Evolutionary conservation across 202 grass and related monocot genomes (phyloP), one percentile per base, ranked within the genome.

Genomic region (Panicum virgatum): DNA sequence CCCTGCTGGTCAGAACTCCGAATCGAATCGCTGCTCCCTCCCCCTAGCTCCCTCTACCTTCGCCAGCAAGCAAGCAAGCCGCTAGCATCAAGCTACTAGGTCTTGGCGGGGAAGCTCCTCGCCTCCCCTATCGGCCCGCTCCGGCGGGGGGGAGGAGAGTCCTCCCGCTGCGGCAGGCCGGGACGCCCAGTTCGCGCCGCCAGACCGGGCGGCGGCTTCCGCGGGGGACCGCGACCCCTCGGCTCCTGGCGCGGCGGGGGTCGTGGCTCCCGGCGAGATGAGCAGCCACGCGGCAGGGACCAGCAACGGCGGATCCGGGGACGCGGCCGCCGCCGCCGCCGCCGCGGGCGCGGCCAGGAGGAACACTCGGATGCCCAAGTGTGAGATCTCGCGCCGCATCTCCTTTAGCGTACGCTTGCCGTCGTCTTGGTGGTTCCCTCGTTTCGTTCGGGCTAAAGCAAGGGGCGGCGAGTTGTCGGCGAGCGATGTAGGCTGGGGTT

Each of bases 341-440:
- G 84, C 45, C 23, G 91, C 62, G 46, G 83, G 36, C 51, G 82
- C 79, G 19, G 62, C 75, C 61, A 83, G 84, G 86, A 81, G 89
- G 84, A 94, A 88, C 72, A 86, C 88, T 51, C 81, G 80, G 77
- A 85, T 86, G 82, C 92, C 92, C 69, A 94, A 94, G 75, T 94
- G 92, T 94, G 88, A 91, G 81, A 80, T 91, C 88, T 82, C 80
- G 71, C 26, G 10, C 76, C 70, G 6, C 30, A 37, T 84, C 68
- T 82, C 23, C 66, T n/a, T n/a, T 10, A 16, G 19, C 14, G 13
- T 39, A 9, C 3, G 54, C 25, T 15, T 51, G 1, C 38, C 3
- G 14, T 26, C 3, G 14, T 26, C 3, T 45, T 47, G 5, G 15
- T 38, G 7, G 26, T 47, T 25, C 39, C 15, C 29, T 34, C 47